phyloP scores from a whole-genome alignment of 139 green algal species.

The Mesotaenium endlicherianum region DNA sequence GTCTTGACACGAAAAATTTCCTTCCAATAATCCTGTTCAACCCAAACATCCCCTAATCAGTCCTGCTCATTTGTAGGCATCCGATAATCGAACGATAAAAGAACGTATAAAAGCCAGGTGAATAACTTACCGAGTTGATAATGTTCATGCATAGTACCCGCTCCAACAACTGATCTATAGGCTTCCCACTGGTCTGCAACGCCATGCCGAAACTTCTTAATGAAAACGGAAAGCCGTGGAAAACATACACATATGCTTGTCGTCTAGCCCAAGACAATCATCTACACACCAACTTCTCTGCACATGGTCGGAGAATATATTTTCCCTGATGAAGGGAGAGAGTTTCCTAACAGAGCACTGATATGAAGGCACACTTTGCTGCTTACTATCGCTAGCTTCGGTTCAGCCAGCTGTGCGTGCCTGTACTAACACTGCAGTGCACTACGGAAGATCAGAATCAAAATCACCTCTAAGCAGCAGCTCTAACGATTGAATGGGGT shows the following conservation, averaged over 20 bases:
- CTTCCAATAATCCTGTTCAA: constrained; percentile 49
- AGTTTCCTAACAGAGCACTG: not conserved
- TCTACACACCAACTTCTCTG: no score
- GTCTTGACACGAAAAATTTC: constrained; percentile 53
- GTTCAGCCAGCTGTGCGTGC: no score
- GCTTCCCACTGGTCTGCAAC: constrained; percentile 37
- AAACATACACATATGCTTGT: no score
- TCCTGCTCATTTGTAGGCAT: not conserved
- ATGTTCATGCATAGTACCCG: constrained; percentile 50
- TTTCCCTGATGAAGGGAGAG: not conserved
- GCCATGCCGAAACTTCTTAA: constrained; percentile 38
- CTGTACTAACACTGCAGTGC: no score
- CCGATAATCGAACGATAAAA: not conserved
- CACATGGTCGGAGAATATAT: not conserved
- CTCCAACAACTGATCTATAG: constrained; percentile 40
- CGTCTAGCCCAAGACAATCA: no score
- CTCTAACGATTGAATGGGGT: no score
- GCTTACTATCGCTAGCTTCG: no score
- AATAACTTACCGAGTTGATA: constrained; percentile 26
- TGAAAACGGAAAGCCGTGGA: no score
- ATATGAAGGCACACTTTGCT: no score
- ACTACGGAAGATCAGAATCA: no score
- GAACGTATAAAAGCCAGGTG: not conserved
- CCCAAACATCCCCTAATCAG: not conserved
- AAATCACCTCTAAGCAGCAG: no score